Conservation (phyloP, 1,284 basidiomycete genomes). For the Ustilago hordei region DNA sequence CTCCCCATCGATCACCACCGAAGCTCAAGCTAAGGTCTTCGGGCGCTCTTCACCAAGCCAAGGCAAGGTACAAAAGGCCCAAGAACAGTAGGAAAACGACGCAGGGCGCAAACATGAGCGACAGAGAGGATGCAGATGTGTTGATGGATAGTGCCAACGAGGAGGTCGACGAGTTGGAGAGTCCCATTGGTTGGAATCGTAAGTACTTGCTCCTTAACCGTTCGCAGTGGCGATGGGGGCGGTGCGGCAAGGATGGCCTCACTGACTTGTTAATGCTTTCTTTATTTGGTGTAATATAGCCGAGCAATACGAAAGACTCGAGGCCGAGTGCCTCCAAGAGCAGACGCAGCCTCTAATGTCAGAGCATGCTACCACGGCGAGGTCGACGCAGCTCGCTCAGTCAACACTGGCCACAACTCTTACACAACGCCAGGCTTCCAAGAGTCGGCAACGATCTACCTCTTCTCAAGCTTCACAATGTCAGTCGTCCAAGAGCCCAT, state of each 20-base stretch:
- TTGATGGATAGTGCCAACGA: not conserved
- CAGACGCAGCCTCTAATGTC: not conserved
- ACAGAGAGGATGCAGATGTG: not conserved
- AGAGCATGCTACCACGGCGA: not conserved
- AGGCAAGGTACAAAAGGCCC: not conserved
- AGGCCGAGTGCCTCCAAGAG: constrained; percentile 20
- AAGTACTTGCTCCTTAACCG: not conserved
- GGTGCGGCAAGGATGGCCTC: not conserved
- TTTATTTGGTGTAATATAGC: constrained; percentile 8
- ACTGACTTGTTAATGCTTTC: not conserved
- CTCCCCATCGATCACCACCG: constrained; percentile 12
- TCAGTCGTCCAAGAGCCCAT: not conserved
- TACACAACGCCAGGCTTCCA: not conserved
- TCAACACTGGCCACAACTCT: not conserved
- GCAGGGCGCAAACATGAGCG: not conserved
- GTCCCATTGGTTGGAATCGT: constrained; percentile 16
- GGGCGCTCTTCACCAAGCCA: not conserved
- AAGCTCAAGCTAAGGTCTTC: constrained; percentile 17
- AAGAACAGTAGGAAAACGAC: not conserved
- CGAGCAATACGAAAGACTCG: constrained; percentile 25
- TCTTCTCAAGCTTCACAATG: not conserved
- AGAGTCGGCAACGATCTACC: not conserved
- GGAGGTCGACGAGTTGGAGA: constrained; percentile 28
- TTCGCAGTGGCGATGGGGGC: not conserved
- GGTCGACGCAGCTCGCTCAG: not conserved